Evolutionary conservation across 2,329 filamentous ascomycete species (phyloP).

Genomic region (Sporothrix variecibatus): DNA sequence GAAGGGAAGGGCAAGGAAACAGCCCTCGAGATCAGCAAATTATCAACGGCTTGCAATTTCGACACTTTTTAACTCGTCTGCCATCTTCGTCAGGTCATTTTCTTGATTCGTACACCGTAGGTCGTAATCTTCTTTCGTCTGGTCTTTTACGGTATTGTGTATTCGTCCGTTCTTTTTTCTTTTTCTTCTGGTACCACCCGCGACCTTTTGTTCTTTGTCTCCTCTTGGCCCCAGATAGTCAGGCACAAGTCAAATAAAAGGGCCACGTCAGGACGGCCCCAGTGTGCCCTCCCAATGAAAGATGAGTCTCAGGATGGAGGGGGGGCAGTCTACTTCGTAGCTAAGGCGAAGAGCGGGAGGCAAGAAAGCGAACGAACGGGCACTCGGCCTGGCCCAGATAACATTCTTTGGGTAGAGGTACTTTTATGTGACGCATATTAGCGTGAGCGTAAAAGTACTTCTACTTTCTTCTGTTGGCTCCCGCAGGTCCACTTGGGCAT

Average conservation of each 20-base stretch:
- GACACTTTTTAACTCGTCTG: background rate
- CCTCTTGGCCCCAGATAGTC: slow-evolving; percentile 9
- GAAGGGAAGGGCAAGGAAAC: background rate
- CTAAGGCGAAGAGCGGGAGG: background rate
- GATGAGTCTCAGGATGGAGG: background rate
- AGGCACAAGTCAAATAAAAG: slow-evolving; percentile 18
- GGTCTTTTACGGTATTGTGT: background rate
- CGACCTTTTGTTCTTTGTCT: background rate
- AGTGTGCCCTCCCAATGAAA: background rate
- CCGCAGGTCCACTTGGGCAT: slow-evolving; percentile 7
- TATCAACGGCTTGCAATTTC: slow-evolving; percentile 1
- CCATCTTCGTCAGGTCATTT: background rate
- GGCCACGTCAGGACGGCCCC: slow-evolving; percentile 5
- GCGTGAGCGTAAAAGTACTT: background rate
- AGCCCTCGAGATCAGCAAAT: slow-evolving; percentile 1
- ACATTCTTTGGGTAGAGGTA: background rate
- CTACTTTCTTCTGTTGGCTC: background rate
- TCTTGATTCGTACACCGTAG: background rate
- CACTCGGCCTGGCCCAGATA: background rate
- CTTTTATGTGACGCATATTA: background rate
- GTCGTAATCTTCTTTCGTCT: slow-evolving; percentile 10
- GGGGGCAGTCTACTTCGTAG: background rate
- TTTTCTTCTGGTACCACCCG: background rate
- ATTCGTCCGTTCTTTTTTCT: background rate
- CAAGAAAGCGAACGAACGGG: background rate